Evolutionary conservation across 352 stramenopile genomes (phyloP), one percentile per base, ranked within the genome.

Genomic region (Phytophthora nicotianae): DNA sequence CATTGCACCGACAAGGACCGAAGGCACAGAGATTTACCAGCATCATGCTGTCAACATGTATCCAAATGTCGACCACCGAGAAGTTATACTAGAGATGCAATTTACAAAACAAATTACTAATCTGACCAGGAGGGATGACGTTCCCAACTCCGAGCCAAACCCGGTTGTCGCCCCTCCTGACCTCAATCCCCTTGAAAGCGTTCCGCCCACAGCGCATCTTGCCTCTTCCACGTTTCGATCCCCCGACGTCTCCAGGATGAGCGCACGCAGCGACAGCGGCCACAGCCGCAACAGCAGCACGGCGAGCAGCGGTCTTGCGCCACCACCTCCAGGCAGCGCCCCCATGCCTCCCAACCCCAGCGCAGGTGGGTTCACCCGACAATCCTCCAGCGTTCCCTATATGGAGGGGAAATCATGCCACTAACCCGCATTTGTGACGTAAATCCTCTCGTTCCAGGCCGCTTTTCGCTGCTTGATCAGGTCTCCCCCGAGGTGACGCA

Each of bases 401-500:
- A 32, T 16, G 29, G 33, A 54, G 20, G 55, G 19, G 51, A 26
- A 42, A 17, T 24, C 17, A 32, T 38, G 50, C 7, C 47, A 53
- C 48, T 65, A 61, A 65, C 33, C 2, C 21, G 32, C 41, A 37
- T 45, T 11, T 72, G 20, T 64, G 38, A 61, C 40, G 19, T 50
- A n/a, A n/a, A n/a, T n/a, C n/a, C n/a, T n/a, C n/a, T n/a, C 9
- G 23, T 1, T 40, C 2, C 60, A 80, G 75, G 49, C 6, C 82
- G 82, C 40, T 91, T 79, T 41, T 76, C 78, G 41, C 69, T 79
- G 50, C 67, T 75, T 0, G 80, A 88, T 49, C 71, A 86, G 54
- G 64, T 81, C 11, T 84, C 78, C 32, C 83, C 80, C 2, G 80
- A 91, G 53, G 72, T 90, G 49, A 90, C 83, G 53, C 83, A 89